These are phyloP conservation scores for Leishmania tropica DNA, from an alignment of 208 protist genomes.

Conservation along the genomic window DNA sequence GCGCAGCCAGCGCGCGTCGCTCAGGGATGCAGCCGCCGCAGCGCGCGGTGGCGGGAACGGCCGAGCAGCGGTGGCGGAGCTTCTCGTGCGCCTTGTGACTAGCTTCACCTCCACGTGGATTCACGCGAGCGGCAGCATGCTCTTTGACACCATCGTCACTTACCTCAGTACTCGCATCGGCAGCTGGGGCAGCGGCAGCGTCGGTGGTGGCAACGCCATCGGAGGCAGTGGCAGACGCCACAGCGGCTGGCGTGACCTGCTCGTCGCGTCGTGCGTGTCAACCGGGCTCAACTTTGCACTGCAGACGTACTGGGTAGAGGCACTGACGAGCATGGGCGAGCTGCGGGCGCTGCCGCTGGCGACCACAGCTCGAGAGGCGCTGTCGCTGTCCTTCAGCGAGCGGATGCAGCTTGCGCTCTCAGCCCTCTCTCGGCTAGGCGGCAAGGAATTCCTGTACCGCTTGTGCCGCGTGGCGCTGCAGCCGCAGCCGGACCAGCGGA, in stretches of 20 bases:
- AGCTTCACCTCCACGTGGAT: slow-evolving; percentile 36
- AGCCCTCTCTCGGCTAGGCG: slow-evolving; percentile 16
- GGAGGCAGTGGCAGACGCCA: not conserved
- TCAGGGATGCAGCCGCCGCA: not conserved
- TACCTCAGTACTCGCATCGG: slow-evolving; percentile 30
- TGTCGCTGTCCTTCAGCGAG: not conserved
- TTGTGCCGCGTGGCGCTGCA: slow-evolving; percentile 20
- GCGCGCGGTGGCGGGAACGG: not conserved
- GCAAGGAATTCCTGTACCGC: slow-evolving; percentile 23
- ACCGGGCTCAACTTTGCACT: slow-evolving; percentile 24
- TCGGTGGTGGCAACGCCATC: not conserved
- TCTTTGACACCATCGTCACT: slow-evolving; percentile 33
- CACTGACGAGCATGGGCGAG: slow-evolving; percentile 25
- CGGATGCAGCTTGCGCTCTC: slow-evolving; percentile 18
- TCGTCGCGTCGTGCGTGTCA: slow-evolving; percentile 29
- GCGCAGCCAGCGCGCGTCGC: slow-evolving; percentile 9
- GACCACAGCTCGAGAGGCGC: not conserved
- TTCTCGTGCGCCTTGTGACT: slow-evolving; percentile 24
- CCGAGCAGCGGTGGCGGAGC: slow-evolving; percentile 2
- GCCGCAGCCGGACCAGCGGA: not conserved
- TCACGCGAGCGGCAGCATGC: slow-evolving; percentile 31
- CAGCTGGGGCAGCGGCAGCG: slow-evolving; percentile 13
- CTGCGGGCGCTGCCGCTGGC: slow-evolving; percentile 14
- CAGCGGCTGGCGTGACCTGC: slow-evolving; percentile 26
- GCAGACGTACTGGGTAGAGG: slow-evolving; percentile 28